A percentile compares a stretch with the other conserved stretches of the same genome.
phyloP scores from a whole-genome alignment of 176 grass and related monocot genomes.

The Raddia distichophylla region DNA sequence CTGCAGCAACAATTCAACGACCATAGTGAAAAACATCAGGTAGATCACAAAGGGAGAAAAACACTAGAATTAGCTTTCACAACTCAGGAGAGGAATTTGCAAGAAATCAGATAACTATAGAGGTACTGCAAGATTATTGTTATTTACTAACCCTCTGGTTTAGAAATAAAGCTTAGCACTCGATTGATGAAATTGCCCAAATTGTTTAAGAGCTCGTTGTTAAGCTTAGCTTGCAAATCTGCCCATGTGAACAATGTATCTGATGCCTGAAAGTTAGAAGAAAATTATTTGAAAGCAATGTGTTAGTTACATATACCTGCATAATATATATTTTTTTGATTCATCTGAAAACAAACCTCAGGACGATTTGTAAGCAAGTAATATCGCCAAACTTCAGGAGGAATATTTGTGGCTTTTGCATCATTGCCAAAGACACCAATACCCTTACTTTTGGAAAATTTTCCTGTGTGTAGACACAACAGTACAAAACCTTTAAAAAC shows the following conservation, averaged over 20 bases:
- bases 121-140: not conserved
- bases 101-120: not conserved
- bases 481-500: not conserved
- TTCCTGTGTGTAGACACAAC: slow-evolving; percentile 49
- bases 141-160: slow-evolving; percentile 63
- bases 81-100: not conserved
- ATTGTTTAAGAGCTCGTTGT: slow-evolving; percentile 73
- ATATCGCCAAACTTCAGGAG: slow-evolving; percentile 77
- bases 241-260: slow-evolving; percentile 81
- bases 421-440: slow-evolving; percentile 85
- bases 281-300: slow-evolving; percentile 19
- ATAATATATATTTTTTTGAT: not conserved
- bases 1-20: slow-evolving; percentile 41
- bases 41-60: not conserved
- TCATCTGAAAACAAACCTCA: slow-evolving; percentile 52
- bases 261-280: slow-evolving; percentile 61
- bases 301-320: not conserved
- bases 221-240: slow-evolving; percentile 74
- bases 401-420: slow-evolving; percentile 77
- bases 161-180: slow-evolving; percentile 80
- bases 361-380: slow-evolving; percentile 80
- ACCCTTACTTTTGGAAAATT: slow-evolving; percentile 78
- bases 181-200: slow-evolving; percentile 84
- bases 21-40: not conserved
- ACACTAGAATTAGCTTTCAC: not conserved